Evolutionary conservation across 768 basidiomycete genomes (phyloP), one percentile per base, ranked within the genome.

Genomic region (Lactarius akahatsu): DNA sequence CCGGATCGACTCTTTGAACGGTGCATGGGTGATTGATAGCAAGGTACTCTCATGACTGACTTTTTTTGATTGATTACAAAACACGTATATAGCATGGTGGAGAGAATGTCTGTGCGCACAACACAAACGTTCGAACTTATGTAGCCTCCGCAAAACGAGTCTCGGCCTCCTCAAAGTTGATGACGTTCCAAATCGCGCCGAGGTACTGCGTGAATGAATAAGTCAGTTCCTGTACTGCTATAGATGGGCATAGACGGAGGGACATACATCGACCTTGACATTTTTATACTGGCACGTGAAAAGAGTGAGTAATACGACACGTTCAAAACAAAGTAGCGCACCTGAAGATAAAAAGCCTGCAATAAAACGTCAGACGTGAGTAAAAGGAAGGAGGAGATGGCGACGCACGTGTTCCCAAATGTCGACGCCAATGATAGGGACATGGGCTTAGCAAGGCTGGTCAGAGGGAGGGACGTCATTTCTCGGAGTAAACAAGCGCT

Each of bases 81-180:
- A 41, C 43, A 23, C 38, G 20, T 6, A 8, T 20, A 9, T 11
- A 55, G 58, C 20, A 38, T 32, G n/a, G 47, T 41, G 13, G 20
- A 28, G 15, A 63, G 23, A 38, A 38, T 40, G 38, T 40, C 30
- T 47, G 43, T 55, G 10, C 4, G 28, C 54, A 60, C 45, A 26
- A 62, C 38, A 52, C n/a, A 20, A 9, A 13, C 47, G 3, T 36
- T 64, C 26, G 41, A 41, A 34, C 20, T 68, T 76, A 74, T 28
- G 73, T 62, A 15, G 78, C 83, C 55, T 81, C 81, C 57, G 73
- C 62, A 62, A 78, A 76, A 68, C 85, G 78, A 68, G 80, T 79
- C 74, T 95, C 93, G 8, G 94, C 96, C 78, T 96, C 93, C 72
- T 92, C 85, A 79, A 94, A 98, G 82, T 97, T 94, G 83, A 98